Percentiles rank a stretch among this genome's conserved stretches.
Evolutionary conservation across 2,329 filamentous ascomycete species (phyloP).

Genomic region (Stagonosporopsis cucurbitacearum): DNA sequence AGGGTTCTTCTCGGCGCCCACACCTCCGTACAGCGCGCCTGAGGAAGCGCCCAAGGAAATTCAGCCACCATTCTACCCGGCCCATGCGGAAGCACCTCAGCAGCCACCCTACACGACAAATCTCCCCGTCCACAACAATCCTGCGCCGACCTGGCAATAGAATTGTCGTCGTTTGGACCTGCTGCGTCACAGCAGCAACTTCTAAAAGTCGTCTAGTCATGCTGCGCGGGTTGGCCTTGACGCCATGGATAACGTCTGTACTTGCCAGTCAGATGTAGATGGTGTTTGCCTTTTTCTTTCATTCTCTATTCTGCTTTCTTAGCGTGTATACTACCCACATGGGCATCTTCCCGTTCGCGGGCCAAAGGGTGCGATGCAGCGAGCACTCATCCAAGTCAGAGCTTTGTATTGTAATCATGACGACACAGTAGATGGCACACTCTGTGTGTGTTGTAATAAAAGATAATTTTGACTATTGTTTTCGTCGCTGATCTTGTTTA

Average conservation of each 20-base stretch:
- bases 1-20: slow-evolving; percentile 29
- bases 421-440: background rate
- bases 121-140: slow-evolving; percentile 4
- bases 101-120: background rate
- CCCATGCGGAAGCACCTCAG: background rate
- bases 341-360: slow-evolving; percentile 1
- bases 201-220: background rate
- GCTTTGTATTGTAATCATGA: background rate
- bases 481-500: background rate
- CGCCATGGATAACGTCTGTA: too few relatives aligned
- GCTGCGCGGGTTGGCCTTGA: background rate
- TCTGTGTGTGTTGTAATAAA: background rate
- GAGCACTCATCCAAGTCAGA: background rate
- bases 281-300: too few relatives aligned
- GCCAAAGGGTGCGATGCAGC: background rate
- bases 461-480: background rate
- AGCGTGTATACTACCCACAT: slow-evolving; percentile 11
- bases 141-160: slow-evolving; percentile 31
- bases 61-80: background rate
- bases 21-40: slow-evolving; percentile 30
- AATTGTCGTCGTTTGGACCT: background rate
- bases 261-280: too few relatives aligned
- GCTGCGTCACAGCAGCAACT: background rate
- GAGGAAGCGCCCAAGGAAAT: slow-evolving; percentile 20
- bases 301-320: background rate